phyloP scores from a whole-genome alignment of 345 rosid species.

The Acer negundo region DNA sequence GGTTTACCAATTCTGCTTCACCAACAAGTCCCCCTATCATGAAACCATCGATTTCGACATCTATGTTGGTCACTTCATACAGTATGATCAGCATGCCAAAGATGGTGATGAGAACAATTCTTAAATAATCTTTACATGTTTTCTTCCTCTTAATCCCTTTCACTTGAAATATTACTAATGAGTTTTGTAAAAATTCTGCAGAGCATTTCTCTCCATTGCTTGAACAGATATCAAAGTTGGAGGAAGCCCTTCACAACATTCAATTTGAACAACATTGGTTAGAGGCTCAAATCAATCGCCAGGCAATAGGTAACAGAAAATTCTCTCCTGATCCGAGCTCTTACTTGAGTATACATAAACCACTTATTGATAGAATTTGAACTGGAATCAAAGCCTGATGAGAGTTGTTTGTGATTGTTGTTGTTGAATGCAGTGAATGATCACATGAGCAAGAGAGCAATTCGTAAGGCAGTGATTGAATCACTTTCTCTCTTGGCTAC shows the following conservation, averaged over 20 bases:
- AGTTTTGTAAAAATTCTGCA: conserved; percentile 22
- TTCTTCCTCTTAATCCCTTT: background rate
- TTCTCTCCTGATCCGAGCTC: background rate
- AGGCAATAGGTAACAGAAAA: conserved; percentile 48
- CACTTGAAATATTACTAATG: background rate
- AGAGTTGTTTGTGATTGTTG: background rate
- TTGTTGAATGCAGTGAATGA: conserved; percentile 52
- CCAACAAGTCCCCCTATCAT: conserved; percentile 72
- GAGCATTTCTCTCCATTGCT: conserved; percentile 68
- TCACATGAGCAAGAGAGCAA: conserved; percentile 59
- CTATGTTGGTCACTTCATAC: conserved; percentile 57
- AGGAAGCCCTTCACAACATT: conserved; percentile 71
- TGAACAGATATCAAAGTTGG: conserved; percentile 61
- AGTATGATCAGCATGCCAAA: conserved; percentile 69
- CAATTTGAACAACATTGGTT: conserved; percentile 83
- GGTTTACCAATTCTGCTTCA: conserved; percentile 65
- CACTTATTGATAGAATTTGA: background rate
- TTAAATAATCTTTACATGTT: background rate
- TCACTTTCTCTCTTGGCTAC: conserved; percentile 59
- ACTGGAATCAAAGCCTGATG: too few relatives aligned
- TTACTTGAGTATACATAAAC: background rate
- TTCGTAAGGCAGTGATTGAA: conserved; percentile 71
- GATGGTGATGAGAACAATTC: conserved; percentile 42
- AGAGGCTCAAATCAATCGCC: conserved; percentile 79
- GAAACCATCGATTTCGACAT: conserved; percentile 75